Conservation (phyloP, 169 alveolate species). For the Plasmodium vinckei region DNA sequence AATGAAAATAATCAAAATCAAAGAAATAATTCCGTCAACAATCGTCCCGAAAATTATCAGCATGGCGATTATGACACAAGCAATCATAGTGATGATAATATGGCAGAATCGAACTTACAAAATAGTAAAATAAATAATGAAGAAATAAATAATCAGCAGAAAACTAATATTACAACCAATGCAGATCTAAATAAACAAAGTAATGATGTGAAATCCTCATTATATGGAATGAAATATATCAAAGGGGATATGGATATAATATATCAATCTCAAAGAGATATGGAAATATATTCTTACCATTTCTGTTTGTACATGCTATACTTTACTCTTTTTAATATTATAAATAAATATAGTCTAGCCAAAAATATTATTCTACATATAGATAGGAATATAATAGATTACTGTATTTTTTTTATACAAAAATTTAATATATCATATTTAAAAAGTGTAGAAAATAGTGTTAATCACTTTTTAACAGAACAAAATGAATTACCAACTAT, state of each 20-base stretch:
- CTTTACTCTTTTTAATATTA: conserved; percentile 56
- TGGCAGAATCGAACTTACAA: conserved; percentile 12
- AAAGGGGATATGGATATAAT: conserved; percentile 71
- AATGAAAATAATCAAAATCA: conserved; percentile 5
- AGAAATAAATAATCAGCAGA: no score
- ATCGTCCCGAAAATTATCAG: conserved; percentile 12
- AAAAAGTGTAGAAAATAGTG: conserved; percentile 48
- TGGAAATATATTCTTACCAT: conserved; percentile 76
- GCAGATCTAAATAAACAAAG: no score
- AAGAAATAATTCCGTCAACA: not conserved
- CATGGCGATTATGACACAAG: conserved; percentile 39
- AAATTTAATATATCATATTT: conserved; percentile 58
- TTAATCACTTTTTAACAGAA: conserved; percentile 17
- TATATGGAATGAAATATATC: conserved; percentile 41
- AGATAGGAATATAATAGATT: conserved; percentile 75
- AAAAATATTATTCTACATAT: conserved; percentile 67
- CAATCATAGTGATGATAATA: conserved; percentile 67
- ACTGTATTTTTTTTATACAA: conserved; percentile 73
- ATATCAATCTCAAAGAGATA: conserved; percentile 62
- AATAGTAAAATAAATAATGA: conserved; percentile 18
- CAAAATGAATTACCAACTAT: not conserved
- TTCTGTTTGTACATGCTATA: conserved; percentile 70
- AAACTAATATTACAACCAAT: no score
- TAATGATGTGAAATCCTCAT: conserved; percentile 9
- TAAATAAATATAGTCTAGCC: conserved; percentile 61